Conservation (phyloP, 805 yeast genomes). For the Candida vaughaniae region DNA sequence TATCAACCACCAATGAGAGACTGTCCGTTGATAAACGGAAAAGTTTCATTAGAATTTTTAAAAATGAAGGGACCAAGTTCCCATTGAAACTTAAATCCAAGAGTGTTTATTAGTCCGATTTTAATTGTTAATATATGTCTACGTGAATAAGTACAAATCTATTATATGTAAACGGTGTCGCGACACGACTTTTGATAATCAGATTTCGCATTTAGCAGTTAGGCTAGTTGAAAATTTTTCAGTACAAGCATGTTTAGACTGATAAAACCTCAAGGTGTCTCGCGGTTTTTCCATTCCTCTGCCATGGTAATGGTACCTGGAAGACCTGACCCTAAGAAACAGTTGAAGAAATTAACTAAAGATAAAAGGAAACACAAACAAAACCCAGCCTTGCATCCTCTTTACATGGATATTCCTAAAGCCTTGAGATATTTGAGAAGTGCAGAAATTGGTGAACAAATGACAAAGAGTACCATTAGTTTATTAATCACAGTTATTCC, state of each 20-base stretch:
- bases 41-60: conserved; percentile 17
- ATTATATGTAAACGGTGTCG: no score
- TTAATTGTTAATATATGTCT: no score
- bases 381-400: conserved; percentile 51
- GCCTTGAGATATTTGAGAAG: conserved; percentile 85
- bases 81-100: conserved; percentile 19
- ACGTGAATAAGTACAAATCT: no score
- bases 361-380: conserved; percentile 25
- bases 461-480: conserved; percentile 62
- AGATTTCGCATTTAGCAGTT: neutral
- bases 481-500: conserved; percentile 63
- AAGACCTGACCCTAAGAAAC: conserved; percentile 17
- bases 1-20: conserved; percentile 1
- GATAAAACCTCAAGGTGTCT: neutral
- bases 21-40: conserved; percentile 13
- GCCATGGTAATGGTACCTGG: conserved; percentile 4
- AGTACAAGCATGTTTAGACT: conserved; percentile 6
- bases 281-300: conserved; percentile 2
- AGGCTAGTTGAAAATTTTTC: conserved; percentile 4
- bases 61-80: conserved; percentile 15
- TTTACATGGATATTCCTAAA: conserved; percentile 66
- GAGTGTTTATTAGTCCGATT: conserved; percentile 15
- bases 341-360: conserved; percentile 23
- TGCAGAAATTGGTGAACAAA: conserved; percentile 83
- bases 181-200: no score